Percentiles rank a stretch among this genome's conserved stretches.
phyloP scores from a whole-genome alignment of 306 rosid species.

The Quercus agrifolia region DNA sequence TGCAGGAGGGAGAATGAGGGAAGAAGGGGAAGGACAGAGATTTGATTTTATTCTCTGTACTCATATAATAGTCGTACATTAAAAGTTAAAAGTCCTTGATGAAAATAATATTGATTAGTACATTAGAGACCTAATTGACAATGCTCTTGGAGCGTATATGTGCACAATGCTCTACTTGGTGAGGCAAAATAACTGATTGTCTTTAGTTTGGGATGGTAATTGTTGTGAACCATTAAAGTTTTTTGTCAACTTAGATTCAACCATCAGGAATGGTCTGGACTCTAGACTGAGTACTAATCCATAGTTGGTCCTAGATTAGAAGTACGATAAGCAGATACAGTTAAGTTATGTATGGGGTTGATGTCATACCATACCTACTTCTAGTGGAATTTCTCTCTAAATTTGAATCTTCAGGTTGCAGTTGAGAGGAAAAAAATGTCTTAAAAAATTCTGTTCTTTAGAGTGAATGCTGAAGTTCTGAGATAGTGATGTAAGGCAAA shows the following conservation, averaged over 20 bases:
- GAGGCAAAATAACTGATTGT: not conserved
- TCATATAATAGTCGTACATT: too few relatives aligned
- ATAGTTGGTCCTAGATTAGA: not conserved
- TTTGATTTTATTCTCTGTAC: not conserved
- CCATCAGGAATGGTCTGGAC: too few relatives aligned
- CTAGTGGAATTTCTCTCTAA: not conserved
- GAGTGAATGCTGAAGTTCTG: too few relatives aligned
- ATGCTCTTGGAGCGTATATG: not conserved
- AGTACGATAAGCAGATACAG: not conserved
- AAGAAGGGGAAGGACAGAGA: not conserved
- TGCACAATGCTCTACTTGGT: not conserved
- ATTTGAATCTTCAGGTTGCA: not conserved
- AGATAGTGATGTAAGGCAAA: too few relatives aligned
- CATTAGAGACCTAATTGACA: not conserved
- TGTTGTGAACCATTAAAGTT: not conserved
- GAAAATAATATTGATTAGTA: not conserved
- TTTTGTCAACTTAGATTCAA: not conserved
- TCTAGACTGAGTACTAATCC: not conserved
- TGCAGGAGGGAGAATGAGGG: not conserved
- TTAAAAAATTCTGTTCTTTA: too few relatives aligned
- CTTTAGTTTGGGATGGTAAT: not conserved
- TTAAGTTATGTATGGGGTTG: not conserved
- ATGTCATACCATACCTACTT: not conserved
- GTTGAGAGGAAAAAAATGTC: not conserved
- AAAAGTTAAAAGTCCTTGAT: not conserved